Evolutionary conservation across 306 rosid genomes (phyloP), one percentile per base, ranked within the genome.

Genomic region (Cercis canadensis): DNA sequence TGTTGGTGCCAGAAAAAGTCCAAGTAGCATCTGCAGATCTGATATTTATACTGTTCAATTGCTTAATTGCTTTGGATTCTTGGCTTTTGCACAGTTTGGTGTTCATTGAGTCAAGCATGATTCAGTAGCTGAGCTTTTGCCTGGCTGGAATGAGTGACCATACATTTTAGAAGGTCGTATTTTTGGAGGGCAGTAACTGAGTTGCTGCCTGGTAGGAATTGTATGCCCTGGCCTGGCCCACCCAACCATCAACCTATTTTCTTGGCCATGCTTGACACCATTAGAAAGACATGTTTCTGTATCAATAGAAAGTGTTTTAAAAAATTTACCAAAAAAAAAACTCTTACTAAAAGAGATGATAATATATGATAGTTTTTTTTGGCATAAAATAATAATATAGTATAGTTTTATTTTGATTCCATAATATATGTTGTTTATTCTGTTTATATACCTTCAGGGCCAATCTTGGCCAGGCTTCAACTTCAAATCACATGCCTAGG

Each of bases 41-140:
- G 4, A 0, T 59, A 19, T 37, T 62, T 24, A 19, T 62, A 31
- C 16, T 32, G 7, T 67, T 70, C 24, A 50, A 50, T 50, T 18
- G 63, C 61, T 37, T 60, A 46, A 43, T 6, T 41, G 33, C 40
- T 44, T 52, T 62, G 14, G 54, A 64, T 72, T n/a, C 29, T 24
- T 37, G 29, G 29, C 31, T 49, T 60, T 11, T 59, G 19, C 5
- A 24, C 3, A 24, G 3, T 24, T 37, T 21, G 39, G 43, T 40
- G 37, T 39, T 36, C 13, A 15, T 17, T 14, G 5, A 19, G 14
- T 53, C 15, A 7, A 17, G 39, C 73, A 67, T 34, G 24, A 21
- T 52, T 64, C 54, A 67, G 21, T 52, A 62, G 39, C 51, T 45
- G 4, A 4, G 51, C n/a, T 45, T 0, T 24, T 24, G 29, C 29